These are phyloP conservation scores for Allium fistulosum DNA, from an alignment of 106 monocot species.

Conservation along the genomic window DNA sequence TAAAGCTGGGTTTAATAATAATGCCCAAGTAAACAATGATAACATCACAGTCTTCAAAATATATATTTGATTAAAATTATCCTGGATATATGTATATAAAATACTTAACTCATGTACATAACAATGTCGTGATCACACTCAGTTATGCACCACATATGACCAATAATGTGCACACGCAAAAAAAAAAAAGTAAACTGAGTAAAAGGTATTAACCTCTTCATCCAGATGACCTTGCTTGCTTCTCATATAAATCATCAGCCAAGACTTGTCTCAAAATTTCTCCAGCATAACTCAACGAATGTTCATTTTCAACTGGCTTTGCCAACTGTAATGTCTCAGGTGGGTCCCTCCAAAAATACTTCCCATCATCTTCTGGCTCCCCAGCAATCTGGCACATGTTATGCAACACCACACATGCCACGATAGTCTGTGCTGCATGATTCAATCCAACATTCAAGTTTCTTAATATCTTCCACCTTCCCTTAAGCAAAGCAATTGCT, in stretches of 20 bases:
- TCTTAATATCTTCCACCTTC: slow-evolving; percentile 28
- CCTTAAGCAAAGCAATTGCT: slow-evolving; percentile 35
- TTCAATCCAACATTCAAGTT: slow-evolving; percentile 21
- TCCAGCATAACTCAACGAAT: slow-evolving; percentile 27
- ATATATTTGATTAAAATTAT: no score
- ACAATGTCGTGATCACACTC: no score
- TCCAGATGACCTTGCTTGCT: slow-evolving; percentile 18
- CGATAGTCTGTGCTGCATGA: slow-evolving; percentile 21
- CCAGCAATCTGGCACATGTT: slow-evolving; percentile 54
- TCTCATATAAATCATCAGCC: slow-evolving; percentile 47
- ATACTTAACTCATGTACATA: no score
- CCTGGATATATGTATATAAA: no score
- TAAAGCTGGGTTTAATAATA: no score
- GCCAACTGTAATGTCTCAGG: slow-evolving; percentile 37
- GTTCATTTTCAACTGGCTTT: slow-evolving; percentile 29
- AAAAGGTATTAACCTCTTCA: no score
- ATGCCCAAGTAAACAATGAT: no score
- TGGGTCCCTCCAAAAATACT: slow-evolving; percentile 51
- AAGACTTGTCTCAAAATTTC: slow-evolving; percentile 44
- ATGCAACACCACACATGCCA: slow-evolving; percentile 25
- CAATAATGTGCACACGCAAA: no score
- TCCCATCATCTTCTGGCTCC: slow-evolving; percentile 50
- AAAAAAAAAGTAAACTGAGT: no score
- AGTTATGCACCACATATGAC: no score
- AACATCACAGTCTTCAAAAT: no score